Conservation (phyloP, 495 filamentous ascomycete genomes). For the Chaetomidium leptoderma region DNA sequence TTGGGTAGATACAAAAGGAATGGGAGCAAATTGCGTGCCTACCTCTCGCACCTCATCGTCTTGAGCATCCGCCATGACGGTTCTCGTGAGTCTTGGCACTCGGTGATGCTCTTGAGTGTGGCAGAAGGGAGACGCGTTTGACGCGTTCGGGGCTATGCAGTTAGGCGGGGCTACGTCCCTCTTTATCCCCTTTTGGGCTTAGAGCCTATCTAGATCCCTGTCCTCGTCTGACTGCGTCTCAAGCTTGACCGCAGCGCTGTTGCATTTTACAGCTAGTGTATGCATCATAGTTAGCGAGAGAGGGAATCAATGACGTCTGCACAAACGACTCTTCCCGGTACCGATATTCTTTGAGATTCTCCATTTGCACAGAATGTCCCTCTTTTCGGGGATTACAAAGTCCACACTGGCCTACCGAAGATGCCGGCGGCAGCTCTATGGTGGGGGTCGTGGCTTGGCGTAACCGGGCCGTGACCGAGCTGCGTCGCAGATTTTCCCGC, state of each 20-base stretch:
- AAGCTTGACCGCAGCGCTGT: neutral
- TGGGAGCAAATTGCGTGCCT: neutral
- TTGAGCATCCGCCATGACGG: constrained; percentile 26
- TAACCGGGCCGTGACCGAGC: neutral
- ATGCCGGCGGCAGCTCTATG: constrained; percentile 9
- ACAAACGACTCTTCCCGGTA: neutral
- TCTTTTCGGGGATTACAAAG: too few species aligned
- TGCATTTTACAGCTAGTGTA: neutral
- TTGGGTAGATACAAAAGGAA: neutral
- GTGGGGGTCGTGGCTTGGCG: constrained; percentile 17
- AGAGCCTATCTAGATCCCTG: neutral
- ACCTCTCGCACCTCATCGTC: constrained; percentile 35
- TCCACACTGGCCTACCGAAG: constrained; percentile 1
- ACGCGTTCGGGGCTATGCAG: constrained; percentile 8
- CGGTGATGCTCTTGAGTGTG: constrained; percentile 4
- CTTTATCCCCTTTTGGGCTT: neutral
- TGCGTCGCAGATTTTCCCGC: constrained; percentile 8
- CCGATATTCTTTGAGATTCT: too few species aligned
- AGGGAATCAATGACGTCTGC: neutral
- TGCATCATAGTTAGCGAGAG: too few species aligned
- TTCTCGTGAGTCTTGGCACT: constrained; percentile 11
- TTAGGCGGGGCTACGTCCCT: neutral
- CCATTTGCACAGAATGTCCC: too few species aligned
- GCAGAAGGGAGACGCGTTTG: constrained; percentile 11
- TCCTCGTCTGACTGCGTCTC: too few species aligned